Percentiles rank a stretch among this genome's conserved stretches.
These are phyloP conservation scores for Salix dunnii DNA, from an alignment of 345 rosid species.

Conservation along the genomic window DNA sequence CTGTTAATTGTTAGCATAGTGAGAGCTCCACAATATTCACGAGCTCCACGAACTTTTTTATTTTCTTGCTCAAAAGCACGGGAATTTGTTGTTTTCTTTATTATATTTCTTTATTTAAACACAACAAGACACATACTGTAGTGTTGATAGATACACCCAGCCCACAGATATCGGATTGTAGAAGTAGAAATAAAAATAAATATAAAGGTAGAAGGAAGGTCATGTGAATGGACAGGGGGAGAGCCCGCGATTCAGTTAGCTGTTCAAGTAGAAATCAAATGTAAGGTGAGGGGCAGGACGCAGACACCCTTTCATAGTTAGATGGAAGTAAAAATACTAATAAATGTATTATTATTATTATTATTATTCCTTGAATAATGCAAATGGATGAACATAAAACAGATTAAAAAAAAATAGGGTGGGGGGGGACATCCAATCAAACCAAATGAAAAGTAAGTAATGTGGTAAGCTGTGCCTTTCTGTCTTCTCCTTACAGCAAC, in stretches of 20 bases:
- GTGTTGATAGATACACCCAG: no score
- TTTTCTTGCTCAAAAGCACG: neutral
- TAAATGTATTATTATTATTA: neutral
- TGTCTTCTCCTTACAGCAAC: constrained; percentile 4
- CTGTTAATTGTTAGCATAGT: neutral
- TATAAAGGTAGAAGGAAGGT: neutral
- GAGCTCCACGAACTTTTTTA: no score
- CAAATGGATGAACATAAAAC: neutral
- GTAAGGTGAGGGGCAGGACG: neutral
- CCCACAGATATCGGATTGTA: neutral
- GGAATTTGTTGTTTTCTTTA: neutral
- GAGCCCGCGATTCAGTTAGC: neutral
- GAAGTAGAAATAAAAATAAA: neutral
- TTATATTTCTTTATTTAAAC: neutral
- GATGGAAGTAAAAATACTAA: neutral
- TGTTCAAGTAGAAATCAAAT: neutral
- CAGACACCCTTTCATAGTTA: neutral
- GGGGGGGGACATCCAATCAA: neutral
- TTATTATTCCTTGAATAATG: neutral
- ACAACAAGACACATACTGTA: neutral
- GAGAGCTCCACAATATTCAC: no score
- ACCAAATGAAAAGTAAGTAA: neutral
- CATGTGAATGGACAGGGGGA: neutral
- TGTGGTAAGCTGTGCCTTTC: constrained; percentile 4
- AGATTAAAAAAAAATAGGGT: neutral